phyloP scores from a whole-genome alignment of 1,284 basidiomycete genomes.

The Ceratobasidium sp. region DNA sequence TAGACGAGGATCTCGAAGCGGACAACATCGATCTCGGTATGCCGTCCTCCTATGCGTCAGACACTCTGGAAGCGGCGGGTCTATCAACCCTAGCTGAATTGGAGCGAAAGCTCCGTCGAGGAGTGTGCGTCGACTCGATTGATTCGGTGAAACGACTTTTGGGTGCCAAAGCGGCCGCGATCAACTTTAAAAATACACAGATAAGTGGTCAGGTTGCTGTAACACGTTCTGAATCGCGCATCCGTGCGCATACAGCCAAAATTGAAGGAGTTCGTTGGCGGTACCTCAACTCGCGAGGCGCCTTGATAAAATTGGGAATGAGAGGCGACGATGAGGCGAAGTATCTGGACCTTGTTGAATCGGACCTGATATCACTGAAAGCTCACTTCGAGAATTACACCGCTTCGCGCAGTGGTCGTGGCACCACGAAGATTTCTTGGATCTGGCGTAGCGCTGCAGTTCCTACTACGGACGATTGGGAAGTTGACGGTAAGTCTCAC shows the following conservation, averaged over 20 bases:
- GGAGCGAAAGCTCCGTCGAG: background rate
- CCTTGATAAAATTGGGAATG: slow-evolving; percentile 1
- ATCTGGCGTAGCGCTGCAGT: no score
- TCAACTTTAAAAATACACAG: background rate
- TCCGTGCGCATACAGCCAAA: background rate
- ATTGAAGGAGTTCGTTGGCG: background rate
- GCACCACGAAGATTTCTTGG: no score
- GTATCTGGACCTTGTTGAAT: background rate
- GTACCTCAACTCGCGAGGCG: background rate
- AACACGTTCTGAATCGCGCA: background rate
- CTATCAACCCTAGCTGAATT: background rate
- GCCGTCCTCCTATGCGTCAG: slow-evolving; percentile 1
- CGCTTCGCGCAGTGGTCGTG: no score
- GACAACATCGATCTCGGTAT: background rate
- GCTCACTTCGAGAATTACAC: background rate
- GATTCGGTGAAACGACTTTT: slow-evolving; percentile 11
- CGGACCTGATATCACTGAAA: background rate
- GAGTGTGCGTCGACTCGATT: background rate
- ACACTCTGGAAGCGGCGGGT: background rate
- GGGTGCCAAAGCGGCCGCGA: background rate
- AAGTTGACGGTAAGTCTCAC: slow-evolving; percentile 6
- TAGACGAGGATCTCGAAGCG: slow-evolving; percentile 4
- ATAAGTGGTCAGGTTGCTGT: background rate
- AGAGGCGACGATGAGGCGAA: background rate
- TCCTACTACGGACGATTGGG: background rate